Evolutionary conservation across 2,329 filamentous ascomycete species (phyloP), one percentile per base, ranked within the genome.

Genomic region (Cercospora zeae-maydis): DNA sequence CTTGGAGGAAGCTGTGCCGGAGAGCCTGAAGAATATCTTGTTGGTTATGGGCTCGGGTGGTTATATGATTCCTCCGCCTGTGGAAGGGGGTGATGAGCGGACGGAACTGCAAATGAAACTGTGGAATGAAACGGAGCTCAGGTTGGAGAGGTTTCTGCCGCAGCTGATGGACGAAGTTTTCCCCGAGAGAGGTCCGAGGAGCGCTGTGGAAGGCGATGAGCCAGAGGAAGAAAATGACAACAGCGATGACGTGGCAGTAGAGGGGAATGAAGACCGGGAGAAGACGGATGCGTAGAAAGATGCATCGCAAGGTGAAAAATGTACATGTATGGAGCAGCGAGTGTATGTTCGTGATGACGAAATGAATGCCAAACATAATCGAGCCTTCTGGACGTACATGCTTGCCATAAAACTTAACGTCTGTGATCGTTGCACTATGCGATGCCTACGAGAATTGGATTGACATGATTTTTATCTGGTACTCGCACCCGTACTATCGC

Each of bases 21-120:
- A 99, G 77, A 95, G 92, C 68, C 80, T 99, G 62, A 99, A 99
- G 79, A 99, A 99, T 69, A 92, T 98, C 58, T 81, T 98, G 24
- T 83, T 99, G 9, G 95, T 99, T 71, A 96, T 99, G 92, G 88
- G 90, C 5, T 95, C 88, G 74, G 93, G 89, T 56, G 93, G 90
- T 36, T 93, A 91, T 71, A 84, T 99, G 4, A 87, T 91, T 0
- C 91, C 91, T 7, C 65, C 70, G 7, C 51, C 62, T 11, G 34
- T 34, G 14, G 73, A 75, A 4, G 73, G 74, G 7, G 77, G 82
- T 56, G 79, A 83, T 39, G 67, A 69, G 33, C 68, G 66, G 65
- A 76, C 77, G 30, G 77, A 77, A 9, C 74, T 77, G 65, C 82
- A 84, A 65, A 80, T 82, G 65, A 77, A 81, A 68, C 75, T 88